Percentiles rank a stretch among this genome's conserved stretches.
Evolutionary conservation across 495 filamentous ascomycete genomes (phyloP).

Genomic region (Penicillium desertorum): DNA sequence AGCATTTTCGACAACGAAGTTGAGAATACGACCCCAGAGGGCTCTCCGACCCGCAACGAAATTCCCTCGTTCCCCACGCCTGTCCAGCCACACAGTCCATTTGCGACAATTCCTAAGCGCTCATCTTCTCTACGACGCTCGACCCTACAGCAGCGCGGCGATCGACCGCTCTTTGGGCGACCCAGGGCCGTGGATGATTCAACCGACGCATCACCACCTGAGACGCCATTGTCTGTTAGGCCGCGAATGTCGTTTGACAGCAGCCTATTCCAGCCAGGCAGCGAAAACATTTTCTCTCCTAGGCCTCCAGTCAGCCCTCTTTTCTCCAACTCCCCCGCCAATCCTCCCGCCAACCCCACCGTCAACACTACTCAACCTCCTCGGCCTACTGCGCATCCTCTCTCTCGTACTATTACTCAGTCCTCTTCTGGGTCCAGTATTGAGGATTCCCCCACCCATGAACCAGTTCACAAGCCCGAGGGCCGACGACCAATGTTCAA

Average conservation of each 20-base stretch:
- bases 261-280: slow-evolving; percentile 59
- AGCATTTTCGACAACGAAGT: slow-evolving; percentile 62
- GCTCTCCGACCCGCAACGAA: slow-evolving; percentile 30
- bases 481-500: slow-evolving; percentile 55
- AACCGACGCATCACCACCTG: slow-evolving; percentile 30
- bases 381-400: slow-evolving; percentile 65
- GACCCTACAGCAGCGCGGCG: slow-evolving; percentile 79
- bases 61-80: slow-evolving; percentile 25
- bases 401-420: slow-evolving; percentile 79
- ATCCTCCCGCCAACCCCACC: slow-evolving; percentile 38
- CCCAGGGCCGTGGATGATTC: slow-evolving; percentile 41
- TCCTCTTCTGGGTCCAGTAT: slow-evolving; percentile 80
- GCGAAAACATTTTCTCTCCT: slow-evolving; percentile 63
- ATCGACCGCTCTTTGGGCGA: slow-evolving; percentile 57
- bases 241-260: slow-evolving; percentile 75
- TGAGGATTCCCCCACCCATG: slow-evolving; percentile 73
- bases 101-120: slow-evolving; percentile 48
- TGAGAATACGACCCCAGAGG: slow-evolving; percentile 19
- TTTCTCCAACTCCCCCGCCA: slow-evolving; percentile 28
- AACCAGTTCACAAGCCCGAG: slow-evolving; percentile 55
- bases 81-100: slow-evolving; percentile 38
- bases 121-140: slow-evolving; percentile 78
- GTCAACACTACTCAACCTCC: slow-evolving; percentile 26
- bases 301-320: slow-evolving; percentile 35
- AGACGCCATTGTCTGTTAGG: slow-evolving; percentile 48